Percentiles rank a stretch among this genome's conserved stretches.
phyloP scores from a whole-genome alignment of 129 eudicot genomes.

The Saposhnikovia divaricata region DNA sequence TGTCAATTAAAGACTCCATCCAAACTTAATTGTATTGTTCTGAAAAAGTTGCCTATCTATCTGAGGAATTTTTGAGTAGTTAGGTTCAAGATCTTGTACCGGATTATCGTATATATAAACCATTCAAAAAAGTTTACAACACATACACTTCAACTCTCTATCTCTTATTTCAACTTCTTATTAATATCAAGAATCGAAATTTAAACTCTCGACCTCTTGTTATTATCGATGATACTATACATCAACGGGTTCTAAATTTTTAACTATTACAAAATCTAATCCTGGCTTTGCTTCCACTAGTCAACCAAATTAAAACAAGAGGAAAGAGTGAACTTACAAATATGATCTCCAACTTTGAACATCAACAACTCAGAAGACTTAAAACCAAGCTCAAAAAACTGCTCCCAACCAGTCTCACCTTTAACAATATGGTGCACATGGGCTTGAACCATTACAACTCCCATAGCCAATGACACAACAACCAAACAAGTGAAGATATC shows the following conservation, averaged over 20 bases:
- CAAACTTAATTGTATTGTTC: too few relatives aligned
- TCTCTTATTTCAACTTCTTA: not conserved
- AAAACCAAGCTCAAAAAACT: constrained; percentile 8
- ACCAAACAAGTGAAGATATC: constrained; percentile 3
- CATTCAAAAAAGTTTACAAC: not conserved
- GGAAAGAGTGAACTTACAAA: constrained; percentile 13
- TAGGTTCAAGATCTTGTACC: not conserved
- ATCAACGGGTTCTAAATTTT: too few relatives aligned
- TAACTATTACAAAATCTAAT: not conserved
- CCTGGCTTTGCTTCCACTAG: not conserved
- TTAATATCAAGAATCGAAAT: too few relatives aligned
- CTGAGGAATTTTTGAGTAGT: too few relatives aligned
- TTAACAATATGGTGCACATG: constrained; percentile 24
- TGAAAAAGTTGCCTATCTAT: too few relatives aligned
- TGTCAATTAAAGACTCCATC: too few relatives aligned
- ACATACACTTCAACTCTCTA: too few relatives aligned
- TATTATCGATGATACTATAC: not conserved
- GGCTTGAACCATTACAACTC: not conserved
- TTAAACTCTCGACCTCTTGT: not conserved
- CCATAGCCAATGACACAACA: constrained; percentile 23
- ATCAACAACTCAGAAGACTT: not conserved
- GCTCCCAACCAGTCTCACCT: constrained; percentile 19
- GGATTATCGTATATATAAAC: not conserved
- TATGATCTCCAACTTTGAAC: constrained; percentile 17
- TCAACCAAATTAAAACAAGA: not conserved